Percentiles rank a stretch among this genome's conserved stretches.
Evolutionary conservation across 1,139 yeast species (phyloP).

Genomic region (Zygosaccharomyces sapae): DNA sequence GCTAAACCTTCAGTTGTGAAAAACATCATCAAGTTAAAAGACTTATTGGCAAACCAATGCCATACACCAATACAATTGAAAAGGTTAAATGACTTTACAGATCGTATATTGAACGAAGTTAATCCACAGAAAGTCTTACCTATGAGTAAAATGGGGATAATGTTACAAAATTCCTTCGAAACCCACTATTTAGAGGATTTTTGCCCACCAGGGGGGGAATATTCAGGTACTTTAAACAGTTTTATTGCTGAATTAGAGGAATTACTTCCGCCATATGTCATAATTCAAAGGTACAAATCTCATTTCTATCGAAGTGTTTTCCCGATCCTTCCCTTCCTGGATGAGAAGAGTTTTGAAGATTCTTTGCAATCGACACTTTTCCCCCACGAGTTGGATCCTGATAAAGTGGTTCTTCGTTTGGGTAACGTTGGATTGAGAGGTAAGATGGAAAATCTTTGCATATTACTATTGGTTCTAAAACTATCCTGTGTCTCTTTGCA

Average conservation of each 20-base stretch:
- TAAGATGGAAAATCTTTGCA: slow-evolving; percentile 31
- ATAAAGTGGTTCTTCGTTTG: slow-evolving; percentile 22
- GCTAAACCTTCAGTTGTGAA: slow-evolving; percentile 18
- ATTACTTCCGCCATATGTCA: slow-evolving; percentile 26
- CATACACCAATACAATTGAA: slow-evolving; percentile 19
- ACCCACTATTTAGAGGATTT: slow-evolving; percentile 28
- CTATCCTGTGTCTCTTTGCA: slow-evolving; percentile 28
- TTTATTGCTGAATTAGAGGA: slow-evolving; percentile 23
- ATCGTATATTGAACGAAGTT: slow-evolving; percentile 25
- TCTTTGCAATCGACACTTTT: slow-evolving; percentile 21
- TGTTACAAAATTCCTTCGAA: slow-evolving; percentile 18
- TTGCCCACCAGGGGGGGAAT: slow-evolving; percentile 21
- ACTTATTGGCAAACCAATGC: slow-evolving; percentile 22
- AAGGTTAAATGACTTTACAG: slow-evolving; percentile 26
- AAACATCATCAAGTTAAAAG: slow-evolving; percentile 24
- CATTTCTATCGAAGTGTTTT: slow-evolving; percentile 31
- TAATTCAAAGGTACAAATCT: slow-evolving; percentile 23
- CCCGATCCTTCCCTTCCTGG: slow-evolving; percentile 29
- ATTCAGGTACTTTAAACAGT: slow-evolving; percentile 26
- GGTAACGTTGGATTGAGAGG: slow-evolving; percentile 28
- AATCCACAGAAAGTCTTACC: slow-evolving; percentile 23
- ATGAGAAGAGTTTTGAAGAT: slow-evolving; percentile 28
- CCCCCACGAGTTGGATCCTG: slow-evolving; percentile 19
- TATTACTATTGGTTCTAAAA: slow-evolving; percentile 28
- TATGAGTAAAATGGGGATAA: slow-evolving; percentile 26